Evolutionary conservation across 75 land plant species (phyloP).

Genomic region (Ceratopteris richardii): DNA sequence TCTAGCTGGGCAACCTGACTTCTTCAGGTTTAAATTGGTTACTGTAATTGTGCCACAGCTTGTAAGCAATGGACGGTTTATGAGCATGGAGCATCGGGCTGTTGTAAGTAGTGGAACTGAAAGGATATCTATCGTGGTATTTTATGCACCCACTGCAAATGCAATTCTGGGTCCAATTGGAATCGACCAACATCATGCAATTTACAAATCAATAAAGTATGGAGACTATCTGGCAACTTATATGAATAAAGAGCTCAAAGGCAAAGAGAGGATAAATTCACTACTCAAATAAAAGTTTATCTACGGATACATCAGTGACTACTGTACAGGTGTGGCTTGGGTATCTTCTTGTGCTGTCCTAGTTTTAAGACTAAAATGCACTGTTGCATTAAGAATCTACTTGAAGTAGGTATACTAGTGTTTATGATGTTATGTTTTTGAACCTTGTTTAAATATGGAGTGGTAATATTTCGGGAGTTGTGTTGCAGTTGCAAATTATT

Average conservation of each 20-base stretch:
- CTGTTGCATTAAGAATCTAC: too few species aligned
- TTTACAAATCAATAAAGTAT: conserved; percentile 2
- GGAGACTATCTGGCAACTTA: conserved; percentile 1
- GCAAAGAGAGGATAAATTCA: conserved; percentile 5
- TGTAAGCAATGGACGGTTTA: conserved; percentile 65
- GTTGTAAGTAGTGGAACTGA: conserved; percentile 45
- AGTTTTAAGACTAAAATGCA: too few species aligned
- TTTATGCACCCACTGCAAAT: conserved; percentile 77
- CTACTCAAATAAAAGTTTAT: neutral
- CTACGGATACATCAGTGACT: too few species aligned
- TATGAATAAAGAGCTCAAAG: neutral
- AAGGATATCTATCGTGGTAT: conserved; percentile 70
- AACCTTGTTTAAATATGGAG: too few species aligned
- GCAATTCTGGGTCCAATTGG: conserved; percentile 46
- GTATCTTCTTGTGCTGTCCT: too few species aligned
- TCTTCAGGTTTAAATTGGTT: too few species aligned
- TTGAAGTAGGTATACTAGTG: too few species aligned
- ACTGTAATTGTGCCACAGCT: conserved; percentile 24
- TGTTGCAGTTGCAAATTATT: too few species aligned
- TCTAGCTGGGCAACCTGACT: too few species aligned
- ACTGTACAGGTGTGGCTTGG: too few species aligned
- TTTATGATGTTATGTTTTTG: too few species aligned
- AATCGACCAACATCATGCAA: conserved; percentile 5
- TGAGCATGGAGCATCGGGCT: conserved; percentile 69
- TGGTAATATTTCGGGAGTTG: too few species aligned